A percentile compares a stretch with the other conserved stretches of the same genome.
Evolutionary conservation across 352 stramenopile genomes (phyloP).

Genomic region (Globisporangium irregulare): DNA sequence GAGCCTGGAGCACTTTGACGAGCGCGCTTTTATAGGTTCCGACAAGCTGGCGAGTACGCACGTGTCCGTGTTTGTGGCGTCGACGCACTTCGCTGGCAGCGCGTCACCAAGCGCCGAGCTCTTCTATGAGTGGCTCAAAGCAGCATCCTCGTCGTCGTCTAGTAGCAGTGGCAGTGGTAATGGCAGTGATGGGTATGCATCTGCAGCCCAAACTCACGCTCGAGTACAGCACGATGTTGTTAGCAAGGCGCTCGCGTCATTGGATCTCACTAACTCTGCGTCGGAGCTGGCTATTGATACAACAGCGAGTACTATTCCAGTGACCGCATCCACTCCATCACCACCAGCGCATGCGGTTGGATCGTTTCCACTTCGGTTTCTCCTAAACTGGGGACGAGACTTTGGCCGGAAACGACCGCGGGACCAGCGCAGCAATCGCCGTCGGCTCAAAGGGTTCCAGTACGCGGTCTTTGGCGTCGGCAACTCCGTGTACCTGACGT

Average conservation of each 20-base stretch:
- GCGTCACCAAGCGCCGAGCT: conserved; percentile 90
- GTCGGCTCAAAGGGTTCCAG: conserved; percentile 47
- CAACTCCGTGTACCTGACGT: conserved; percentile 94
- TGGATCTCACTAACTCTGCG: neutral
- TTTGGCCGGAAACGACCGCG: neutral
- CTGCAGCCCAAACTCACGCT: neutral
- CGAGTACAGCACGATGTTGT: neutral
- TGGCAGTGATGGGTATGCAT: neutral
- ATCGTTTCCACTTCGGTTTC: conserved; percentile 7
- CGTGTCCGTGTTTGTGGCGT: conserved; percentile 89
- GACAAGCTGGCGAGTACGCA: conserved; percentile 24
- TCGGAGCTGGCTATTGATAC: neutral
- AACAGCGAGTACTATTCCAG: neutral
- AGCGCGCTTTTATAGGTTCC: conserved; percentile 19
- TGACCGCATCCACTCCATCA: neutral
- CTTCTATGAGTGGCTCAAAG: conserved; percentile 86
- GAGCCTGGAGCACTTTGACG: conserved; percentile 88
- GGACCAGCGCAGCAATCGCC: neutral
- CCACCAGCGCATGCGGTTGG: neutral
- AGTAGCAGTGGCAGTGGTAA: no score
- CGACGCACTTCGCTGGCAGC: conserved; percentile 95
- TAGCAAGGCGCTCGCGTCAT: neutral
- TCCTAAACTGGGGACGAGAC: conserved; percentile 12
- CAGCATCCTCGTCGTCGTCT: conserved; percentile 7
- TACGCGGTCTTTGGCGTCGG: conserved; percentile 96